These are phyloP conservation scores for Nitzschia putrida DNA, from an alignment of 108 stramenopile genomes.

Conservation along the genomic window DNA sequence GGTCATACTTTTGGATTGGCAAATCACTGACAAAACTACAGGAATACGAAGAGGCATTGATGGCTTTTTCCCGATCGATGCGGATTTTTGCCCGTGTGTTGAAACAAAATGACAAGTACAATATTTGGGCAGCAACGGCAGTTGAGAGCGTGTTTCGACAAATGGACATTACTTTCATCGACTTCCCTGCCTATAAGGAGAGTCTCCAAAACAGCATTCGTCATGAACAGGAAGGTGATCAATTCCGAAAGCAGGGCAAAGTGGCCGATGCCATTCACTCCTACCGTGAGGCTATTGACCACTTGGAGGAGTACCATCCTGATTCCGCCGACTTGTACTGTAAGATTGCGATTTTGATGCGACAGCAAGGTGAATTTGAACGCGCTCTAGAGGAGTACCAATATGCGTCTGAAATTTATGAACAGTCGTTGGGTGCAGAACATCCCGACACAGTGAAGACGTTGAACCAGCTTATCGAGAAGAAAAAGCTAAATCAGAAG, in stretches of 20 bases:
- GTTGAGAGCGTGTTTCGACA: slow-evolving; percentile 13
- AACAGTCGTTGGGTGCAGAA: slow-evolving; percentile 38
- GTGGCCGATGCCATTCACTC: slow-evolving; percentile 10
- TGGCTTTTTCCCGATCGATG: slow-evolving; percentile 36
- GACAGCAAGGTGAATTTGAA: slow-evolving; percentile 33
- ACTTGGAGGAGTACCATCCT: slow-evolving; percentile 34
- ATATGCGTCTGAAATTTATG: slow-evolving; percentile 38
- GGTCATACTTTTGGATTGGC: slow-evolving; percentile 41
- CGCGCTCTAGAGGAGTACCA: slow-evolving; percentile 36
- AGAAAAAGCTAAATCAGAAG: slow-evolving; percentile 26
- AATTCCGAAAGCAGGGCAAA: slow-evolving; percentile 23
- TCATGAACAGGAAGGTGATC: slow-evolving; percentile 27
- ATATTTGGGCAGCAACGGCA: slow-evolving; percentile 27
- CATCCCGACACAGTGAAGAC: slow-evolving; percentile 44
- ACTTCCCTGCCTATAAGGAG: slow-evolving; percentile 13
- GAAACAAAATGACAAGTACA: slow-evolving; percentile 29
- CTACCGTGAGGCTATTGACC: slow-evolving; percentile 32
- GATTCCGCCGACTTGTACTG: slow-evolving; percentile 41
- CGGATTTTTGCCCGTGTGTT: slow-evolving; percentile 39
- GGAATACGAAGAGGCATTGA: slow-evolving; percentile 35
- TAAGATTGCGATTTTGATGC: slow-evolving; percentile 38
- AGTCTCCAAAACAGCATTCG: slow-evolving; percentile 22
- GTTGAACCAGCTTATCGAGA: slow-evolving; percentile 22
- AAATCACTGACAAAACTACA: slow-evolving; percentile 30
- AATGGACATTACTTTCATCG: slow-evolving; percentile 11